These are phyloP conservation scores for Fusarium sp. DNA, from an alignment of 2,329 filamentous ascomycete genomes.

Conservation along the genomic window DNA sequence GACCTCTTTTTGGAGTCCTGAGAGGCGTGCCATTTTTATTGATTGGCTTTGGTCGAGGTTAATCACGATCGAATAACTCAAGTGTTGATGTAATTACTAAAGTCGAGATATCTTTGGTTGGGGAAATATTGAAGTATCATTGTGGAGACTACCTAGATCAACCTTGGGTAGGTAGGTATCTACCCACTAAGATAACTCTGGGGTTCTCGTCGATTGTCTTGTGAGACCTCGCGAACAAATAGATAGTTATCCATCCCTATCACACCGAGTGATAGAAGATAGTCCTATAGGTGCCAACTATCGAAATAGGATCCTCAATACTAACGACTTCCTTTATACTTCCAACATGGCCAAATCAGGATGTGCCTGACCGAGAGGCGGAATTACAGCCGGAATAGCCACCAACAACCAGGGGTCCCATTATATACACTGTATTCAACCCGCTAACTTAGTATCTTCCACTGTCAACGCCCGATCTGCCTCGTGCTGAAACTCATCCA, in stretches of 20 bases:
- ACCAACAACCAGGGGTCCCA: not conserved
- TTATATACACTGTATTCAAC: not conserved
- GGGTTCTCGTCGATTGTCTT: not conserved
- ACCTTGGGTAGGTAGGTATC: not conserved
- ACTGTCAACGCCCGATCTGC: not conserved
- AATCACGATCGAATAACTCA: not conserved
- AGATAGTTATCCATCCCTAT: not conserved
- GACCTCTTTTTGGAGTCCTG: constrained; percentile 91
- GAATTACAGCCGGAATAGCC: not conserved
- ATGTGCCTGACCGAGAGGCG: not conserved
- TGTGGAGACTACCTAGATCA: constrained; percentile 17
- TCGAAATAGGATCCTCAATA: too few relatives aligned
- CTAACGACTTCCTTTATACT: not conserved
- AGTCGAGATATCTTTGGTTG: not conserved
- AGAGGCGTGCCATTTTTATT: constrained; percentile 57
- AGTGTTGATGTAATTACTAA: constrained; percentile 12
- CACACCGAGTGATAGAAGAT: not conserved
- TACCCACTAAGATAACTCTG: not conserved
- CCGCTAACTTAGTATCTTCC: not conserved
- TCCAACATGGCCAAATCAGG: not conserved
- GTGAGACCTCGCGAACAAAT: not conserved
- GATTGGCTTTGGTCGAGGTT: not conserved
- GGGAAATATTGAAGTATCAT: constrained; percentile 1
- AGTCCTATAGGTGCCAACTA: too few relatives aligned
- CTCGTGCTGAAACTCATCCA: not conserved